Evolutionary conservation across 192 early-diverging fungal genomes (phyloP).

Genomic region (Umbelopsis vinacea): DNA sequence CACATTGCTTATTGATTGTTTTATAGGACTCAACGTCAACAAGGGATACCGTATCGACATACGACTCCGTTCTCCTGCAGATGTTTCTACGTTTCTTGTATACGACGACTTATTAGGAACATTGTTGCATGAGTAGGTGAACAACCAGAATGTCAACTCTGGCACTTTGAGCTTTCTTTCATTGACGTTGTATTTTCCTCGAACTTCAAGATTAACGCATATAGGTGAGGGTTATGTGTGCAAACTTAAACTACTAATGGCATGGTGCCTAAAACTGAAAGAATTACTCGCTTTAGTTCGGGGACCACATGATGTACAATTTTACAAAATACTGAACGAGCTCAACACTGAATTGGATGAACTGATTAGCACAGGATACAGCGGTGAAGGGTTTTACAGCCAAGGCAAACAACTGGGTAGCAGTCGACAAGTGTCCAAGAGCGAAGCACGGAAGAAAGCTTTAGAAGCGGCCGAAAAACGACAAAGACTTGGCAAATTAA

Average conservation of each 20-base stretch:
- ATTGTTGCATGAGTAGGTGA: slow-evolving; percentile 72
- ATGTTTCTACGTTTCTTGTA: slow-evolving; percentile 58
- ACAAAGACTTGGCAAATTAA: slow-evolving; percentile 49
- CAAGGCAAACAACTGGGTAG: slow-evolving; percentile 54
- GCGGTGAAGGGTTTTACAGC: slow-evolving; percentile 60
- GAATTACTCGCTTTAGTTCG: slow-evolving; percentile 40
- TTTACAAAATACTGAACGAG: slow-evolving; percentile 63
- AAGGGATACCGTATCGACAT: slow-evolving; percentile 66
- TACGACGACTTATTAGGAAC: slow-evolving; percentile 72
- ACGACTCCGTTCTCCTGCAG: slow-evolving; percentile 60
- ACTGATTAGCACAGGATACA: slow-evolving; percentile 51
- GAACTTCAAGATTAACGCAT: slow-evolving; percentile 39
- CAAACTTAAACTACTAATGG: not conserved
- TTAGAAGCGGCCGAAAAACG: slow-evolving; percentile 63
- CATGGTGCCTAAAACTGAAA: not conserved
- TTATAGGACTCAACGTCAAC: slow-evolving; percentile 73
- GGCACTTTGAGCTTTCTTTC: too few species aligned
- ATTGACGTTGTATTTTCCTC: not conserved
- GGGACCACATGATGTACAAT: slow-evolving; percentile 68
- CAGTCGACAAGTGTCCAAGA: slow-evolving; percentile 42
- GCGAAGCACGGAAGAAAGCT: slow-evolving; percentile 43
- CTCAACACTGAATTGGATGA: slow-evolving; percentile 67
- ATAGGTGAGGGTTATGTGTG: slow-evolving; percentile 14
- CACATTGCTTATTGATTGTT: too few species aligned
- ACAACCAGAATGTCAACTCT: too few species aligned